A percentile compares a stretch with the other conserved stretches of the same genome.
phyloP scores from a whole-genome alignment of 225 moss, liverwort and hornwort species.

The Straminergon stramineum region DNA sequence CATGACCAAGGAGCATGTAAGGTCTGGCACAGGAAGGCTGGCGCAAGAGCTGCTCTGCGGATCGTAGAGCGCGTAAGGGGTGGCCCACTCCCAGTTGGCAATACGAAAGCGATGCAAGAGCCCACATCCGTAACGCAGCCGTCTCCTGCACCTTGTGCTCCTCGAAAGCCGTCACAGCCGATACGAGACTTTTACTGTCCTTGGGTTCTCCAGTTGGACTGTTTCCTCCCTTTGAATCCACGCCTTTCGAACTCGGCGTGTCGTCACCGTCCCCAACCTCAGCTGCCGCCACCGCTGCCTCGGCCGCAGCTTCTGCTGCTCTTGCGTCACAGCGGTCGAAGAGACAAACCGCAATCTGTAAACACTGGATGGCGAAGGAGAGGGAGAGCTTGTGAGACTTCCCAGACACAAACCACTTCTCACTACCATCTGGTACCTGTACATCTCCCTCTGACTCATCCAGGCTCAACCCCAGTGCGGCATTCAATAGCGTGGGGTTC shows the following conservation, averaged over 20 bases:
- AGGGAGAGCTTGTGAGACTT: conserved; percentile 74
- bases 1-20: conserved; percentile 59
- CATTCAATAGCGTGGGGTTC: conserved; percentile 21
- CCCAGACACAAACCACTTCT: conserved; percentile 37
- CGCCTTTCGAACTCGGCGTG: conserved; percentile 7
- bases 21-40: conserved; percentile 60
- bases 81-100: conserved; percentile 47
- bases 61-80: conserved; percentile 59
- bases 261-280: conserved; percentile 62
- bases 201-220: conserved; percentile 77
- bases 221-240: conserved; percentile 4
- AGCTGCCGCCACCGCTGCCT: conserved; percentile 31
- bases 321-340: conserved; percentile 66
- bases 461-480: conserved; percentile 23
- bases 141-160: conserved; percentile 67
- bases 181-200: conserved; percentile 51
- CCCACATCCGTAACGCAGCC: conserved; percentile 50
- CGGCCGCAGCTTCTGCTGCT: conserved; percentile 60
- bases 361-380: conserved; percentile 73
- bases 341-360: conserved; percentile 58
- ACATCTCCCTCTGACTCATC: conserved; percentile 33
- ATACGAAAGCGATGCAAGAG: conserved; percentile 39
- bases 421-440: conserved; percentile 20
- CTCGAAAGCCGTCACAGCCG: conserved; percentile 53
- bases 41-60: conserved; percentile 51